These are phyloP conservation scores for Sarcodon sp. DNA, from an alignment of 768 basidiomycete species.

Conservation along the genomic window DNA sequence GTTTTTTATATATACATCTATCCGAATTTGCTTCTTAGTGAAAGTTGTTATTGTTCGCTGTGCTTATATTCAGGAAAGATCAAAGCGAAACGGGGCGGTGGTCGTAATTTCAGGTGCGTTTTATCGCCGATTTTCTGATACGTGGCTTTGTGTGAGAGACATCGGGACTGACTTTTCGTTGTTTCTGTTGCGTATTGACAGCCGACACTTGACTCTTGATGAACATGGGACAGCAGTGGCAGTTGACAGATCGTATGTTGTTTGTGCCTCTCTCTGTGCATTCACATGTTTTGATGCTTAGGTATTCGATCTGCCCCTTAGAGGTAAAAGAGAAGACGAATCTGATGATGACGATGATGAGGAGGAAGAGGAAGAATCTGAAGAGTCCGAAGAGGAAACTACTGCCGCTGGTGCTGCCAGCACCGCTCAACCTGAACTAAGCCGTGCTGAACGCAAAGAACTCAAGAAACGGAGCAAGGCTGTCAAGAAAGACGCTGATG, in stretches of 20 bases:
- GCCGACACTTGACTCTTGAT: slow-evolving; percentile 49
- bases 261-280: background rate
- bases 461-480: slow-evolving; percentile 70
- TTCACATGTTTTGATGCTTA: background rate
- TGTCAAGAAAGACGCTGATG: slow-evolving; percentile 30
- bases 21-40: background rate
- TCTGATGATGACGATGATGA: slow-evolving; percentile 16
- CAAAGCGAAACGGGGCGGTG: slow-evolving; percentile 83
- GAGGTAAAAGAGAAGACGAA: slow-evolving; percentile 4
- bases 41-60: background rate
- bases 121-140: slow-evolving; percentile 6
- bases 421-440: slow-evolving; percentile 39
- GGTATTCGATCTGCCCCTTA: slow-evolving; percentile 4
- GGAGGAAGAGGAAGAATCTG: slow-evolving; percentile 30
- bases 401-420: slow-evolving; percentile 14
- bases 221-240: slow-evolving; percentile 40
- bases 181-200: slow-evolving; percentile 14
- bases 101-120: slow-evolving; percentile 46
- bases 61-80: slow-evolving; percentile 42
- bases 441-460: slow-evolving; percentile 61
- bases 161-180: slow-evolving; percentile 2
- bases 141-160: too few relatives aligned
- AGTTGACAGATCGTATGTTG: slow-evolving; percentile 31
- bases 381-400: slow-evolving; percentile 22
- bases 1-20: background rate